Evolutionary conservation across 441 rosid genomes (phyloP).

Genomic region (Erodium texanum): DNA sequence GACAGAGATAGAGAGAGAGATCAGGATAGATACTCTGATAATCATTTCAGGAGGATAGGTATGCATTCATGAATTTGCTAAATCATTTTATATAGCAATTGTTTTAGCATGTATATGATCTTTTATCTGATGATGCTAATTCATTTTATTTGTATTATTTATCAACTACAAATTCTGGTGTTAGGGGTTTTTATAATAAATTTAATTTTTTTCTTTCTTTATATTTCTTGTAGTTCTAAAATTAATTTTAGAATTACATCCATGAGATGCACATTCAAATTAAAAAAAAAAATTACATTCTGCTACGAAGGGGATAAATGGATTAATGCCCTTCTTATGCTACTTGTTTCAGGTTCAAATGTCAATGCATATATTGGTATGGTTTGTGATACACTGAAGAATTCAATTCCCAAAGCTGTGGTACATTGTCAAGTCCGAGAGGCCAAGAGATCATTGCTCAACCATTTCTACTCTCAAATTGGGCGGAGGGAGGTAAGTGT

Average conservation of each 20-base stretch:
- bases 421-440: constrained; percentile 93
- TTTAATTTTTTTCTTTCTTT: neutral
- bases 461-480: constrained; percentile 72
- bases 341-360: constrained; percentile 61
- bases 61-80: constrained; percentile 14
- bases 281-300: neutral
- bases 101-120: neutral
- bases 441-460: constrained; percentile 85
- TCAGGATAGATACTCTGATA: constrained; percentile 58
- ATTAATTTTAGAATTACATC: too few species aligned
- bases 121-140: neutral
- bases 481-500: constrained; percentile 84
- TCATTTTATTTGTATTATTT: neutral
- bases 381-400: constrained; percentile 85
- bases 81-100: neutral
- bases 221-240: too few species aligned
- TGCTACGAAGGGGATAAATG: neutral
- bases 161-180: neutral
- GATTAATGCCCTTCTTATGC: neutral
- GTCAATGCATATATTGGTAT: constrained; percentile 77
- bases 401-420: constrained; percentile 93
- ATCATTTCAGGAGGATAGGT: constrained; percentile 89
- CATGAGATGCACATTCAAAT: too few species aligned
- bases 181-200: neutral
- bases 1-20: constrained; percentile 7